Percentiles rank a stretch among this genome's conserved stretches.
Conservation (phyloP, 495 filamentous ascomycete genomes). For the Physcia stellaris region DNA sequence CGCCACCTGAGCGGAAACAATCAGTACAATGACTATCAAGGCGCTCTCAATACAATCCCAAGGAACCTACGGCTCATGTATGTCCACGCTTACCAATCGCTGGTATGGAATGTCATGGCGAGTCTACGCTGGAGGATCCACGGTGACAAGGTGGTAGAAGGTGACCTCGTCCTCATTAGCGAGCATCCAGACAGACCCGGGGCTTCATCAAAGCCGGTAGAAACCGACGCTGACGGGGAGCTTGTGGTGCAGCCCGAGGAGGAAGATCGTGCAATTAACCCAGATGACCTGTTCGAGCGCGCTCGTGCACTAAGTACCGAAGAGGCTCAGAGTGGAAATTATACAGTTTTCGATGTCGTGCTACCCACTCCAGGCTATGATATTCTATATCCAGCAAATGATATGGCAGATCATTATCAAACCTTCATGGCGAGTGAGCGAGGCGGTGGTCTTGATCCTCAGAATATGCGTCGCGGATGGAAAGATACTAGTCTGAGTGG, state of each 20-base stretch:
- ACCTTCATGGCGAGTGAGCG: slow-evolving; percentile 67
- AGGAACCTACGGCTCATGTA: slow-evolving; percentile 83
- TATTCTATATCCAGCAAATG: slow-evolving; percentile 71
- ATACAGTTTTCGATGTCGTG: slow-evolving; percentile 80
- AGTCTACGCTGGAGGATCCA: slow-evolving; percentile 64
- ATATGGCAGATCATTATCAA: slow-evolving; percentile 66
- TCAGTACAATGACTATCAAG: slow-evolving; percentile 49
- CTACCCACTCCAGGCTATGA: slow-evolving; percentile 88
- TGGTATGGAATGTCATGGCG: slow-evolving; percentile 81
- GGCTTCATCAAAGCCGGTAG: slow-evolving; percentile 16
- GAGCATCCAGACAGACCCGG: slow-evolving; percentile 35
- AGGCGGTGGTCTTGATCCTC: slow-evolving; percentile 67
- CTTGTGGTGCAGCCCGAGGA: slow-evolving; percentile 44
- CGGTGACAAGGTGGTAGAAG: slow-evolving; percentile 59
- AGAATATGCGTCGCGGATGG: slow-evolving; percentile 73
- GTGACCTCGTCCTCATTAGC: slow-evolving; percentile 68
- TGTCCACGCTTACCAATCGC: slow-evolving; percentile 86
- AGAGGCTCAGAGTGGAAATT: slow-evolving; percentile 68
- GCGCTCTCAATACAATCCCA: slow-evolving; percentile 62
- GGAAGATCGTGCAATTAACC: slow-evolving; percentile 38
- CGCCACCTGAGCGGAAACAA: slow-evolving; percentile 43
- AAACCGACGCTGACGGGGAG: slow-evolving; percentile 57
- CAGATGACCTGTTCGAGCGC: slow-evolving; percentile 51
- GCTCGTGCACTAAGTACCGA: slow-evolving; percentile 62
- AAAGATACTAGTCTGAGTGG: slow-evolving; percentile 84